A percentile compares a stretch with the other conserved stretches of the same genome.
phyloP scores from a whole-genome alignment of 176 grass and related monocot species.

The Zizania latifolia region DNA sequence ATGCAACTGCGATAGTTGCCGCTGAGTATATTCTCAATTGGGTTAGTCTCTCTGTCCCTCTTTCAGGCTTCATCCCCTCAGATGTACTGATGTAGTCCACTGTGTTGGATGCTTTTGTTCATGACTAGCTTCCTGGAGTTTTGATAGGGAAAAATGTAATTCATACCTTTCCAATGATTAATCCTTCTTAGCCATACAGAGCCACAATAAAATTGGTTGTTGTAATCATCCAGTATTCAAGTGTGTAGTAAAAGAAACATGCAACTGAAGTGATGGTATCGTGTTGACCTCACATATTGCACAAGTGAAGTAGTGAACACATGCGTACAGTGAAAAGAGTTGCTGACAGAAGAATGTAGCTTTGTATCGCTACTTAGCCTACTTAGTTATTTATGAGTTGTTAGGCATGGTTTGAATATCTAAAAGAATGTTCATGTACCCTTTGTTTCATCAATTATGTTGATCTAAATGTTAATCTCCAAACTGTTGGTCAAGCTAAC shows the following conservation, averaged over 20 bases:
- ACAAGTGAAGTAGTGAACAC: not conserved
- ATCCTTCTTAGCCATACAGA: not conserved
- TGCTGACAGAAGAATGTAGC: not conserved
- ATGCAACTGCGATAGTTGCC: constrained; percentile 75
- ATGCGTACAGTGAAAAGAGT: not conserved
- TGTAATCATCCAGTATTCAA: not conserved
- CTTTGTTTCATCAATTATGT: not conserved
- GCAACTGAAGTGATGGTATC: not conserved
- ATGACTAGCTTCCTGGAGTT: constrained; percentile 7
- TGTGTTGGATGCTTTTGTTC: not conserved
- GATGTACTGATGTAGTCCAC: constrained; percentile 6
- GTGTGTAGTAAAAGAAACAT: not conserved
- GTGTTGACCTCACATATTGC: not conserved
- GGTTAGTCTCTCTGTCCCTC: constrained; percentile 38
- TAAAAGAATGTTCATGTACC: not conserved
- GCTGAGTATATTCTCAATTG: constrained; percentile 93
- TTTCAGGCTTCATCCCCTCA: not conserved
- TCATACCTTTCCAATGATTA: not conserved
- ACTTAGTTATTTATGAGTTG: not conserved
- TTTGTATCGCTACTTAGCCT: not conserved
- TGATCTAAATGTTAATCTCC: not conserved
- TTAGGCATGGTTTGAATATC: not conserved
- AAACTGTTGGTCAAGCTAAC: not conserved
- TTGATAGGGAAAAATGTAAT: not conserved
- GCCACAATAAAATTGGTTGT: not conserved